Evolutionary conservation across 2,329 filamentous ascomycete genomes (phyloP).

Genomic region (Grosmannia serpens): DNA sequence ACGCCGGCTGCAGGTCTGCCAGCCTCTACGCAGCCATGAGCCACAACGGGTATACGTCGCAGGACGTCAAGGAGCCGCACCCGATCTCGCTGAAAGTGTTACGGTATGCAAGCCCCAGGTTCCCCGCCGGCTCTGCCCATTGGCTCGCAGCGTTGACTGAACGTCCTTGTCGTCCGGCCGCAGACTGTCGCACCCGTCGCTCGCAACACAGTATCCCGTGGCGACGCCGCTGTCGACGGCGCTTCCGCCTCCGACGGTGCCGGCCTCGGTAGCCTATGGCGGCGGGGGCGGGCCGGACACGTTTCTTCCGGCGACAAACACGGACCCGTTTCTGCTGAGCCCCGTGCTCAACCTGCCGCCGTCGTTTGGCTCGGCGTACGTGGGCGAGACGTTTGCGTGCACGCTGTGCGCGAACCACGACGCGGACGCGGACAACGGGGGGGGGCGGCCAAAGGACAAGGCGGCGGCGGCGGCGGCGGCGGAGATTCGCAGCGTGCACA

Average conservation of each 20-base stretch:
- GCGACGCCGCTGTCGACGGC: constrained; percentile 29
- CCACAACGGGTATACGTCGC: constrained; percentile 45
- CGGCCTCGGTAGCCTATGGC: constrained; percentile 65
- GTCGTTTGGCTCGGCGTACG: constrained; percentile 87
- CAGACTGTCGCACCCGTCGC: constrained; percentile 67
- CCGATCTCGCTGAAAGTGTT: constrained; percentile 69
- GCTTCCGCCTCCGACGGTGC: constrained; percentile 35
- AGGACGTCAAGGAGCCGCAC: constrained; percentile 63
- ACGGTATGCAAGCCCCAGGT: constrained; percentile 32
- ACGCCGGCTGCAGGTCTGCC: not conserved
- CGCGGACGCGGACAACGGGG: constrained; percentile 13
- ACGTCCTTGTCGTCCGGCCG: not conserved
- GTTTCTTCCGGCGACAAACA: constrained; percentile 25
- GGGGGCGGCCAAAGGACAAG: not conserved
- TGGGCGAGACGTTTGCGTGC: constrained; percentile 89
- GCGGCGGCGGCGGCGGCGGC: constrained; percentile 20
- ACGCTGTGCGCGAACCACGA: constrained; percentile 96
- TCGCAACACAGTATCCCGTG: constrained; percentile 59
- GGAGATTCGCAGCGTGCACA: constrained; percentile 62
- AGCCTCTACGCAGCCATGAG: constrained; percentile 35
- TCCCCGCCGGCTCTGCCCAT: too few relatives aligned
- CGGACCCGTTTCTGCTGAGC: constrained; percentile 45
- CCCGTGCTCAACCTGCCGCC: constrained; percentile 73
- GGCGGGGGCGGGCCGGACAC: not conserved
- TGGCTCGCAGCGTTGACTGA: not conserved